A percentile compares a stretch with the other conserved stretches of the same genome.
Conservation (phyloP, 129 eudicot genomes). For the Apium graveolens region DNA sequence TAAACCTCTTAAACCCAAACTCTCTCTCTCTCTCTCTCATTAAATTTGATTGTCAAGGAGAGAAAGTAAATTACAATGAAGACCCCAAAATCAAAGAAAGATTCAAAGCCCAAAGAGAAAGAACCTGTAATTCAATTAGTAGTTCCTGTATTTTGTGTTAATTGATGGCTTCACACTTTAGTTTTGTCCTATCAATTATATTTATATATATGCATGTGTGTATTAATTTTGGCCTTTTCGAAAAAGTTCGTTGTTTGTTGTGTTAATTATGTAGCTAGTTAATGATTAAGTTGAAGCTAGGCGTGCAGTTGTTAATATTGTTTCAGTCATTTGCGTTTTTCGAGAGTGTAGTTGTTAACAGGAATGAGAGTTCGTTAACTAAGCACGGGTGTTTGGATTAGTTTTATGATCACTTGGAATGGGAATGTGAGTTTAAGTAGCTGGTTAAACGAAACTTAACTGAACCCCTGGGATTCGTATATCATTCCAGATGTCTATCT, state of each 20-base stretch:
- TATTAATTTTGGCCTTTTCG: background rate
- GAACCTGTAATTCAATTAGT: background rate
- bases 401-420: no score
- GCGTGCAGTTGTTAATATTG: background rate
- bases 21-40: background rate
- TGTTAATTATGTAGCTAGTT: background rate
- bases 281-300: background rate
- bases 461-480: no score
- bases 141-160: background rate
- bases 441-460: no score
- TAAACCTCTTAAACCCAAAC: no score
- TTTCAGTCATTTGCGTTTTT: background rate
- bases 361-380: no score
- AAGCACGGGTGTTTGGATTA: no score
- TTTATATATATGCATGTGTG: background rate
- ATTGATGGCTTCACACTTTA: background rate
- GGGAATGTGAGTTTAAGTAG: no score
- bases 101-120: slow-evolving; percentile 1
- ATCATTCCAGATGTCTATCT: no score
- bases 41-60: background rate
- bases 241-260: background rate
- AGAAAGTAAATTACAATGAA: background rate
- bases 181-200: no score
- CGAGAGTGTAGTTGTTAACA: no score
- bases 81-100: background rate